Evolutionary conservation across 345 rosid species (phyloP), one percentile per base, ranked within the genome.

Genomic region (Noccaea caerulescens): DNA sequence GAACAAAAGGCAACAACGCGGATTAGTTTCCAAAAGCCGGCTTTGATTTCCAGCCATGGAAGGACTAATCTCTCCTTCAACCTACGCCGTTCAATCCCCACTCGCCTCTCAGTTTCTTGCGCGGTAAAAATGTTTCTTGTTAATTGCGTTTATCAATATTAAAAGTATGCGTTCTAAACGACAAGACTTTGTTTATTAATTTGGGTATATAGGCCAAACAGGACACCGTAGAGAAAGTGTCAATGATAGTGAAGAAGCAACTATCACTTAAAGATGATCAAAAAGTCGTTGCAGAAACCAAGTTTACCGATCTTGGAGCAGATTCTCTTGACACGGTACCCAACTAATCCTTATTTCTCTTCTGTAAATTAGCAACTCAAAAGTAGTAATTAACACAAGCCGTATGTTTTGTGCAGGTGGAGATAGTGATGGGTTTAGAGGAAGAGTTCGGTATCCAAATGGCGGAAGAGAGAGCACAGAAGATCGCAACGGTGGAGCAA

Each of bases 281-380:
- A 68, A 10, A 58, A 7, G 84, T 88, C 33, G 79, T 57, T 34
- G 89, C 86, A 3, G 84, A 69, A 10, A 83, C 93, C 59, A 83
- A 83, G 52, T 88, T 88, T 50, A 3, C 77, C 18, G 79, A 80
- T 0, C 93, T 88, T 47, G 93, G 93, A 72, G 93, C 93, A 1
- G 93, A 88, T 84, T 88, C 93, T 73, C 90, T 88, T 68, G 93
- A 88, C 65, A 88, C 91, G 59, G 93, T 85, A 79, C 25, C 39
- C 9, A 27, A 27, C 38, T 27, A 23, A 32, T 33, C 37, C 12
- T 6, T 3, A 27, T 27, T 27, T 37, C 6, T 33, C 49, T 34
- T 34, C 9, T 55, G 30, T 39, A 58, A 58, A 14, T 10, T 2
- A 32, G 32, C 20, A 1, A 7, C 30, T 18, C 6, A 7, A 3